These are phyloP conservation scores for Stachybotrys echinatus DNA, from an alignment of 2,329 filamentous ascomycete species.

Conservation along the genomic window DNA sequence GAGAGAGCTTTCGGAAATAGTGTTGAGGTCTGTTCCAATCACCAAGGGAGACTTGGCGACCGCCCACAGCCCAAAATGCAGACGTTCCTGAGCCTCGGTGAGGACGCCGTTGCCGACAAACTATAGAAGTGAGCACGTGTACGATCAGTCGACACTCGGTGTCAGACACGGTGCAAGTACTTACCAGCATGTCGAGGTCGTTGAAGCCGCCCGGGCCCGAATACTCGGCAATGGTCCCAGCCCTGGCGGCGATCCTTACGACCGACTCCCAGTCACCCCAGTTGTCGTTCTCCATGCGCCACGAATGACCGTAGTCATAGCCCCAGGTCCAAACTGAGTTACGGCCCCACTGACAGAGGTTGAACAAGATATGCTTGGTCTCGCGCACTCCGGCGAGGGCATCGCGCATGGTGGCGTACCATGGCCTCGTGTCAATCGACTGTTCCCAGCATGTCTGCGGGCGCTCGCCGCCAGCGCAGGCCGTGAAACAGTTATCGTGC, in stretches of 20 bases:
- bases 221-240: conserved; percentile 8
- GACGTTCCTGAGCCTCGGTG: conserved; percentile 11
- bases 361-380: conserved; percentile 38
- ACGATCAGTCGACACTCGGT: neutral
- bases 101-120: conserved; percentile 8
- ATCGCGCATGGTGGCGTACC: conserved; percentile 36
- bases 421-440: neutral
- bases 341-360: conserved; percentile 45
- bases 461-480: neutral
- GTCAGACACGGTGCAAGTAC: neutral
- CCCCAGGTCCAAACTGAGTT: conserved; percentile 41
- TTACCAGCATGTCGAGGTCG: conserved; percentile 18
- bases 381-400: conserved; percentile 25
- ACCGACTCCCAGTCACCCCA: conserved; percentile 8
- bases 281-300: conserved; percentile 30
- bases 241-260: conserved; percentile 4
- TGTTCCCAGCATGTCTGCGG: neutral
- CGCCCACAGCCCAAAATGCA: conserved; percentile 19
- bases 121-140: neutral
- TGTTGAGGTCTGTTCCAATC: conserved; percentile 17
- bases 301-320: conserved; percentile 33
- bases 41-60: conserved; percentile 17
- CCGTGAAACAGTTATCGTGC: conserved; percentile 9
- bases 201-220: conserved; percentile 16
- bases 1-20: conserved; percentile 11